These are phyloP conservation scores for Amanita brunnescens DNA, from an alignment of 768 basidiomycete species.

Conservation along the genomic window DNA sequence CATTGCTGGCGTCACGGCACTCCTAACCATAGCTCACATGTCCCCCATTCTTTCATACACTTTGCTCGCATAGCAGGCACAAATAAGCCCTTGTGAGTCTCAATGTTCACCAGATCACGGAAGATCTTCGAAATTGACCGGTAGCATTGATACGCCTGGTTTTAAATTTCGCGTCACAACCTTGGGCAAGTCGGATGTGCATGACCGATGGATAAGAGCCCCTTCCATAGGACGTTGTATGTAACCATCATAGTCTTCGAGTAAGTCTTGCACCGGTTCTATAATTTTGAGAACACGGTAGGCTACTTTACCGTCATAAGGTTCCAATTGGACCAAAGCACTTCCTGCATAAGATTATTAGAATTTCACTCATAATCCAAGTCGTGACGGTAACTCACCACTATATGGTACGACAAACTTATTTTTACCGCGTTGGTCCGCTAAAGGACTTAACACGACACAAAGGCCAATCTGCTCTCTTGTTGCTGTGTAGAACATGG, in stretches of 20 bases:
- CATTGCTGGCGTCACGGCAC: too few relatives aligned
- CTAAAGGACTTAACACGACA: not conserved
- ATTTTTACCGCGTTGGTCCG: not conserved
- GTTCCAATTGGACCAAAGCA: not conserved
- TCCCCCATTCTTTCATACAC: too few relatives aligned
- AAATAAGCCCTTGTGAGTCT: too few relatives aligned
- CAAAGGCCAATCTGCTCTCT: not conserved
- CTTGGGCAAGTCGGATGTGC: not conserved
- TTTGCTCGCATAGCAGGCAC: too few relatives aligned
- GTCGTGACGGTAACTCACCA: not conserved
- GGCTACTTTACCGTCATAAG: too few relatives aligned
- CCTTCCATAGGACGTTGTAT: not conserved
- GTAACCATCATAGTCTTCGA: not conserved
- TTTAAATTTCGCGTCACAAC: not conserved
- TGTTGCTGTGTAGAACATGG: not conserved
- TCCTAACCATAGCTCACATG: too few relatives aligned
- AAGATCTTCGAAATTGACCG: too few relatives aligned
- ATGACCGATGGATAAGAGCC: not conserved
- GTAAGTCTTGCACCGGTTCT: not conserved
- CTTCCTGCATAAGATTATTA: not conserved
- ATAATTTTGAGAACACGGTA: constrained; percentile 1
- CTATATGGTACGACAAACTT: not conserved
- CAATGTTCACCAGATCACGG: too few relatives aligned
- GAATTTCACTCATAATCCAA: not conserved
- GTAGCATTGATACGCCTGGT: too few relatives aligned